Conservation (phyloP, 2,329 filamentous ascomycete species). For the Aspergillus sp. region DNA sequence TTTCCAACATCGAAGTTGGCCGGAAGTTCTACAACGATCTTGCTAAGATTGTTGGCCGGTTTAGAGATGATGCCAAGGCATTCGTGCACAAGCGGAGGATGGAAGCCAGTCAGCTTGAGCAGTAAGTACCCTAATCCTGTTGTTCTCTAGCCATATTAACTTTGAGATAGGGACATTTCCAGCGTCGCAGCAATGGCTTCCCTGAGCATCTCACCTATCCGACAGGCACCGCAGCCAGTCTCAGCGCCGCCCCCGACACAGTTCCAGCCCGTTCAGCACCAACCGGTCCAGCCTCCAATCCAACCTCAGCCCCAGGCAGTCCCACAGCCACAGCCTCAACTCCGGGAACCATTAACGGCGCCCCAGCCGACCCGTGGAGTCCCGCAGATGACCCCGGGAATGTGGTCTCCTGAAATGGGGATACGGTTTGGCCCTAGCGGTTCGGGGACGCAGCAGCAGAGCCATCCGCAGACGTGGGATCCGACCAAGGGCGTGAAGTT, state of each 20-base stretch:
- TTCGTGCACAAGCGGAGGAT: slow-evolving; percentile 80
- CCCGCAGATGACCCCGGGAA: slow-evolving; percentile 45
- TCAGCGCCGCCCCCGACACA: slow-evolving; percentile 33
- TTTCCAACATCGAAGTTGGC: slow-evolving; percentile 85
- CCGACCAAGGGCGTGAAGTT: slow-evolving; percentile 60
- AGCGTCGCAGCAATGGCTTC: slow-evolving; percentile 57
- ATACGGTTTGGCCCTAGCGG: slow-evolving; percentile 65
- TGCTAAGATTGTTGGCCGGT: slow-evolving; percentile 79
- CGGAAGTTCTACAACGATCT: slow-evolving; percentile 97
- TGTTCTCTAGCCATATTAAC: slow-evolving; percentile 7
- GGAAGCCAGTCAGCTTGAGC: slow-evolving; percentile 77
- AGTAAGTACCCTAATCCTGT: slow-evolving; percentile 50
- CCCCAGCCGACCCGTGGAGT: slow-evolving; percentile 52
- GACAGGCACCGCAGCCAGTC: slow-evolving; percentile 44
- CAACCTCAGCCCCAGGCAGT: slow-evolving; percentile 29
- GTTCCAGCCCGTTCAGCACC: slow-evolving; percentile 11
- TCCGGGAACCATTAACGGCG: slow-evolving; percentile 42
- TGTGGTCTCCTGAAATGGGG: slow-evolving; percentile 79
- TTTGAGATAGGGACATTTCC: slow-evolving; percentile 51
- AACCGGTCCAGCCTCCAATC: slow-evolving; percentile 28
- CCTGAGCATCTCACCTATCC: slow-evolving; percentile 48
- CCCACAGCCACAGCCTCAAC: slow-evolving; percentile 18
- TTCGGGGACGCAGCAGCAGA: slow-evolving; percentile 38
- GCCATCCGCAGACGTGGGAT: slow-evolving; percentile 55
- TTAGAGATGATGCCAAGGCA: slow-evolving; percentile 73